These are phyloP conservation scores for Epichloe sylvatica DNA, from an alignment of 2,329 filamentous ascomycete genomes.

Conservation along the genomic window DNA sequence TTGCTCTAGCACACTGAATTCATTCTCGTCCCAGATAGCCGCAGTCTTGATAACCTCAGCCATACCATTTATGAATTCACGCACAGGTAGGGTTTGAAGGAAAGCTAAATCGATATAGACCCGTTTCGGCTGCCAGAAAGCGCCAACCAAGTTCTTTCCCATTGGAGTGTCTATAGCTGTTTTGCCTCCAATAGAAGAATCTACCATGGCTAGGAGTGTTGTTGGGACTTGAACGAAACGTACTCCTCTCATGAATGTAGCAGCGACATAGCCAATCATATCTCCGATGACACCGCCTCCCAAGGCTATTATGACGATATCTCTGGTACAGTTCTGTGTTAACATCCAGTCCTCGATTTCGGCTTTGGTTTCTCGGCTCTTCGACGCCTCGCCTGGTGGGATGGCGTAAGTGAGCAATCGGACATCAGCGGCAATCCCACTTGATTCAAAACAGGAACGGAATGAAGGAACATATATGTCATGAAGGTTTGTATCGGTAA, in stretches of 20 bases:
- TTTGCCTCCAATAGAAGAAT: constrained; percentile 96
- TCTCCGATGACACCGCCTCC: constrained; percentile 96
- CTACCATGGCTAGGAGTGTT: constrained; percentile 89
- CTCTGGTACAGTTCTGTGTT: constrained; percentile 77
- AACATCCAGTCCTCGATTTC: constrained; percentile 98
- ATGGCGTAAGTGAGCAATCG: constrained; percentile 77
- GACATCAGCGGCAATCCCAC: constrained; percentile 22
- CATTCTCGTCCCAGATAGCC: constrained; percentile 82
- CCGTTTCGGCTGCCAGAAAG: constrained; percentile 90
- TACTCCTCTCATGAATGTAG: constrained; percentile 96
- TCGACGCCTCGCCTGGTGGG: constrained; percentile 83
- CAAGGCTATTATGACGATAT: constrained; percentile 87
- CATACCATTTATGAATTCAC: constrained; percentile 98
- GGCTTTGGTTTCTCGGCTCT: constrained; percentile 83
- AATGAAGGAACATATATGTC: constrained; percentile 72
- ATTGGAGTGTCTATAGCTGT: constrained; percentile 93
- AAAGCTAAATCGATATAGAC: constrained; percentile 93
- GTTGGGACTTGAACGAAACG: constrained; percentile 95
- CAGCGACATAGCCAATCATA: constrained; percentile 93
- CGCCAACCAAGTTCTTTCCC: constrained; percentile 89
- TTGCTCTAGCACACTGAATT: constrained; percentile 73
- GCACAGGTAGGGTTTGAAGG: constrained; percentile 72
- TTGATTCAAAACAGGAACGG: constrained; percentile 26
- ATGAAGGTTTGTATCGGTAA: constrained; percentile 88
- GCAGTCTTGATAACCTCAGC: constrained; percentile 96